Evolutionary conservation across 1,284 basidiomycete species (phyloP), one percentile per base, ranked within the genome.

Genomic region (Ceratobasidium sp.): DNA sequence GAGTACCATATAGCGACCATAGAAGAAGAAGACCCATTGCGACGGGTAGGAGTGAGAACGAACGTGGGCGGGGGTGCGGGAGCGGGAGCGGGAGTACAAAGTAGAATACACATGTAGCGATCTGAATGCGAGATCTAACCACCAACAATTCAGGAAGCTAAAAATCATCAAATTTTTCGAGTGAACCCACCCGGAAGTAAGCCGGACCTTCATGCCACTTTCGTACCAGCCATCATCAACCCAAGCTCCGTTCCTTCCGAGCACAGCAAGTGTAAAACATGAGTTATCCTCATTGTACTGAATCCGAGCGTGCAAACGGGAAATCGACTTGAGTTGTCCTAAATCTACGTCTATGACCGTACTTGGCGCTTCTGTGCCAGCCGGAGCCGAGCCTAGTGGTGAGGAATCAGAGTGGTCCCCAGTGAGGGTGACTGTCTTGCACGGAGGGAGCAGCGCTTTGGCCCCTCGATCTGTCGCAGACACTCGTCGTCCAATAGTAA

Each of bases 71-170:
- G 54, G 65, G 68, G 54, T 67, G 78, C 54, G 23, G 71, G 68
- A 46, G 69, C 64, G 6, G n/a, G n/a, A n/a, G n/a, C n/a, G 96
- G 97, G 12, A 98, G 91, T 74, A 98, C 92, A 85, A 99, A 99
- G 84, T 97, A 94, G 86, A 99, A 99, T 69, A 96, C 97, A 76
- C 97, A 93, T 62, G 97, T 97, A 42, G 97, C 96, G 82, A 99
- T 99, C 87, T 99, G 98, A 81, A 99, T 97, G 86, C 97, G 96
- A 75, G 98, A 97, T 83, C 97, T 98, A 83, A n/a, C n/a, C n/a
- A 6, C 61, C 78, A 80, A 70, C 9, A 67, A 77, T 40, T 71
- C 42, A 66, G 57, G 62, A 59, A 15, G 48, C 66, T 4, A 42
- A 38, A n/a, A n/a, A n/a, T n/a, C 23, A 64, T 23, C 48, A 26